Conservation (phyloP, 2,329 filamentous ascomycete species). For the Coniochaeta pulveracea region DNA sequence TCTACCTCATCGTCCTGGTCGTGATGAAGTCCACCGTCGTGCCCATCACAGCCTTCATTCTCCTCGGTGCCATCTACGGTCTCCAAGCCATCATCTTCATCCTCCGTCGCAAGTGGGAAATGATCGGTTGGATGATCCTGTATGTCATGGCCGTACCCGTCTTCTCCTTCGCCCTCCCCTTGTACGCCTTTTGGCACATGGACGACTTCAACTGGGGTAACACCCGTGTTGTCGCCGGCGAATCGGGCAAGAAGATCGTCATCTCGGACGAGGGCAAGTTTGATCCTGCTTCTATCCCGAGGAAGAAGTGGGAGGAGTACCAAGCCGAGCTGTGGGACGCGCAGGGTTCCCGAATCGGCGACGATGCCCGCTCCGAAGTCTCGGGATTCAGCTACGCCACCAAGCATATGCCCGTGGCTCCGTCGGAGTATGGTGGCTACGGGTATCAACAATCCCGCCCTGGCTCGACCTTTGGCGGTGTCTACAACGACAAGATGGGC, state of each 20-base stretch:
- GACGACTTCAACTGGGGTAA: constrained; percentile 99
- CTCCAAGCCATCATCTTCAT: constrained; percentile 97
- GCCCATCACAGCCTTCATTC: constrained; percentile 76
- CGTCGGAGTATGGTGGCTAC: constrained; percentile 59
- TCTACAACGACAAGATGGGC: constrained; percentile 39
- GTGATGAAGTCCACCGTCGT: constrained; percentile 50
- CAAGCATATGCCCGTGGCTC: constrained; percentile 48
- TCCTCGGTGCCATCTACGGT: constrained; percentile 94
- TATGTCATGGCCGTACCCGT: constrained; percentile 87
- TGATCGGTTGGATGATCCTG: constrained; percentile 98
- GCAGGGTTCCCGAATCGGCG: constrained; percentile 49
- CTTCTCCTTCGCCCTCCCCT: constrained; percentile 78
- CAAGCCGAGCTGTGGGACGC: constrained; percentile 96
- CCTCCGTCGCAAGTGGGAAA: constrained; percentile 93
- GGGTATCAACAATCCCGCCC: constrained; percentile 47
- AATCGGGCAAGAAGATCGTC: constrained; percentile 83
- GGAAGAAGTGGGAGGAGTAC: constrained; percentile 99
- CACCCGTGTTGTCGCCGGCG: constrained; percentile 91
- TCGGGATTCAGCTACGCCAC: constrained; percentile 95
- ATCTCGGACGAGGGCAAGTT: constrained; percentile 98
- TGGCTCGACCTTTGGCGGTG: constrained; percentile 36
- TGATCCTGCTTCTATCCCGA: constrained; percentile 81
- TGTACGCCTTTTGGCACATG: constrained; percentile 99
- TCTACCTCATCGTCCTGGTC: constrained; percentile 75
- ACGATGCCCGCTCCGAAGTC: constrained; percentile 73